Evolutionary conservation across 2,329 filamentous ascomycete genomes (phyloP), one percentile per base, ranked within the genome.

Genomic region (Talaromyces amestolkiae): DNA sequence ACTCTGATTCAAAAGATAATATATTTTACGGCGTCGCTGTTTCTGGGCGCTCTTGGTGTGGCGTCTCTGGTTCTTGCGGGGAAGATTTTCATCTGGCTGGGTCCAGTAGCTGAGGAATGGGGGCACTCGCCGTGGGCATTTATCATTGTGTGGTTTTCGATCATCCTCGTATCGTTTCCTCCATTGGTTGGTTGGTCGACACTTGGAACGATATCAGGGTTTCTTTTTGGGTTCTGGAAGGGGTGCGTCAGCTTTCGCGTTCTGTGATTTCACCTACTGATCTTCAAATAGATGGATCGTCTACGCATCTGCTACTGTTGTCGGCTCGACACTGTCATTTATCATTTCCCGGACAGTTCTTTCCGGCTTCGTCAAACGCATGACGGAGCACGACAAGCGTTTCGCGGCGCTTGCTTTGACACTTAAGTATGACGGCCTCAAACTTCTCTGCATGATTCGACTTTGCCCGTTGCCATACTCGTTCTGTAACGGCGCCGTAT

Each of bases 391-490:
- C 69, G 94, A 99, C 79, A 89, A 88, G 75, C 87, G 93, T 61
- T 99, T 99, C 76, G 87, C 95, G 10, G 95, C 95, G 4, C 85
- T 99, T 31, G 87, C 91, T 24, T 85, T 97, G 72, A 95, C 95
- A 8, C 83, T 99, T 68, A 92, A 96, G 69, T 89, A 91, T 73
- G 95, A 99, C 73, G 95, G 95, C 0, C 78, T 99, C 61, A 91
- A 92, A 72, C 88, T 98, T 63, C 84, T 99, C 54, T 89, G 92
- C 68, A 96, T 95, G 85, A 95, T 99, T 71, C 87, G 95, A 35
- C 85, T 98, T 69, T 98, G 94, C 73, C 95, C 95, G 1, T 77
- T 99, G 67, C 95, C 95, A 15, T 99, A 96, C 77, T 95, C 91
- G 61, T 82, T 98, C 70, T 93, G 91, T 74, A 99, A 99, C 75